phyloP scores from a whole-genome alignment of 352 stramenopile species.

The Blastocystis sp. region DNA sequence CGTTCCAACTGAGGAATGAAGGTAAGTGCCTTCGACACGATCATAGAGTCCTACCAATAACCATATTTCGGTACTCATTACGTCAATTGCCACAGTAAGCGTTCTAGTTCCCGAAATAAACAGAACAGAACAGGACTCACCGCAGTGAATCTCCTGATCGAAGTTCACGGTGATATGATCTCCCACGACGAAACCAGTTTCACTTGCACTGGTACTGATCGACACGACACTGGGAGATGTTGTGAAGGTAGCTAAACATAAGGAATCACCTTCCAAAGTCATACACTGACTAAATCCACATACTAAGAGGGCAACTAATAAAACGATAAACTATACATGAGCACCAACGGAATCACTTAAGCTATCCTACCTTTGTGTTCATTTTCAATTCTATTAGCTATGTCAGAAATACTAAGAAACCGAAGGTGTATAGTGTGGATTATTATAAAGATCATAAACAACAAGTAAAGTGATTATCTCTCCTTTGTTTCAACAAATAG shows the following conservation, averaged over 20 bases:
- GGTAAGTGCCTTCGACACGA: neutral
- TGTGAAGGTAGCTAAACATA: neutral
- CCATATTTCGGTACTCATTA: neutral
- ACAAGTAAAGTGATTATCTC: neutral
- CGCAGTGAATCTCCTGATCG: conserved; percentile 29
- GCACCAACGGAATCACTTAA: neutral
- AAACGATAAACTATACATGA: conserved; percentile 56
- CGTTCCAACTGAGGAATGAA: conserved; percentile 26
- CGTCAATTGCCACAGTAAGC: neutral
- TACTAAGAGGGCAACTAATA: conserved; percentile 14
- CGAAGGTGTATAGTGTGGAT: neutral
- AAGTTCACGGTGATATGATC: conserved; percentile 13
- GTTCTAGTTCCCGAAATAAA: neutral
- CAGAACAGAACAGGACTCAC: neutral
- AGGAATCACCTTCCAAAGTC: neutral
- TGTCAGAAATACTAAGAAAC: neutral
- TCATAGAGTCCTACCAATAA: conserved; percentile 36
- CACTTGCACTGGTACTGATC: neutral
- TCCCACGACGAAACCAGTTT: neutral
- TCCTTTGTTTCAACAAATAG: too few relatives aligned
- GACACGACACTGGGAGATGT: conserved; percentile 20
- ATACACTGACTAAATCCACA: conserved; percentile 2
- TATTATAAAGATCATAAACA: neutral
- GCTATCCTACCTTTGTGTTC: conserved; percentile 13
- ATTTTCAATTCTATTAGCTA: conserved; percentile 17